These are phyloP conservation scores for Ormosia semicastrata DNA, from an alignment of 306 rosid genomes.

Conservation along the genomic window DNA sequence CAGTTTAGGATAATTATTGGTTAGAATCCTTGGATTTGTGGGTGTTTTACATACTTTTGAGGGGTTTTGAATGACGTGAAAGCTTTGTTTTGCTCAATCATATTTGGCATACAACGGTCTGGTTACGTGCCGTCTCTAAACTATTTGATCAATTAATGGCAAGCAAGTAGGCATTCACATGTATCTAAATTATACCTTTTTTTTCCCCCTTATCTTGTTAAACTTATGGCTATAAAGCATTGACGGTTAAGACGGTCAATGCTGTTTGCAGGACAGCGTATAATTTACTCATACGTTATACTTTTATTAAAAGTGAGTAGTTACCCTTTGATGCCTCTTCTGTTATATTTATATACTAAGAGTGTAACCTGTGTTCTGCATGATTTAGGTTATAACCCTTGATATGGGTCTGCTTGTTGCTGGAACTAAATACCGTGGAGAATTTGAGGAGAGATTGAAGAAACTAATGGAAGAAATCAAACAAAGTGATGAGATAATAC, in stretches of 20 bases:
- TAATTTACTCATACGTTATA: not conserved
- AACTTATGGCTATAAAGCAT: not conserved
- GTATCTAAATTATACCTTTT: not conserved
- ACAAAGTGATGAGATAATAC: conserved; percentile 93
- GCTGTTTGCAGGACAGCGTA: not conserved
- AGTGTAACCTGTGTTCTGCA: conserved; percentile 9
- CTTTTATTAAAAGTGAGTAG: not conserved
- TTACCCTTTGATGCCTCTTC: not conserved
- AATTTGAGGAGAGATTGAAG: conserved; percentile 93
- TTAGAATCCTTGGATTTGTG: not conserved
- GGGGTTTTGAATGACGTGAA: conserved; percentile 6
- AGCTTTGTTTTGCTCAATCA: not conserved
- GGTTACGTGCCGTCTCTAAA: not conserved
- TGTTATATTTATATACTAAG: not conserved
- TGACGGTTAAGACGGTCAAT: not conserved
- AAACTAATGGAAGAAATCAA: conserved; percentile 96
- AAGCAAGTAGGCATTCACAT: not conserved
- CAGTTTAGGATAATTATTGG: not conserved
- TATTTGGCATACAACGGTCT: not conserved
- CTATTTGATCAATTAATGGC: not conserved
- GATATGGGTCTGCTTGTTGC: conserved; percentile 99
- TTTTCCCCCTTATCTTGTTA: not conserved
- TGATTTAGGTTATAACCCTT: conserved; percentile 79
- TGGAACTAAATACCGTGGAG: conserved; percentile 99
- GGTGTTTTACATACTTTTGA: not conserved